Evolutionary conservation across 148 eudicot genomes (phyloP).

Genomic region (Fagopyrum tataricum): DNA sequence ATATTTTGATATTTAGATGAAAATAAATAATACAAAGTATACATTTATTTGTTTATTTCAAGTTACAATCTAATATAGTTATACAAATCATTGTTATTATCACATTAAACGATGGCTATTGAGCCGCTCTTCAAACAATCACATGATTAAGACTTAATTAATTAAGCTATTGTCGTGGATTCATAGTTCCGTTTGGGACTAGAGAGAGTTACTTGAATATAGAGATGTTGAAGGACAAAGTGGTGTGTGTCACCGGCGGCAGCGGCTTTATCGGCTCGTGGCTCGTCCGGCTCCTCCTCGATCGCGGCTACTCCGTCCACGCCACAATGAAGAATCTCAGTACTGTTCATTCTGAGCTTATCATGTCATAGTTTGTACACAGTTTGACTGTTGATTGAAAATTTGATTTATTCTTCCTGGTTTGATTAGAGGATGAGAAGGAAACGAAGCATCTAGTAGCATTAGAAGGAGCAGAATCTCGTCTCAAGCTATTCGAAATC

Average conservation of each 20-base stretch:
- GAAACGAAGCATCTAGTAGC: slow-evolving; percentile 70
- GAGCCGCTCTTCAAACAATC: no score
- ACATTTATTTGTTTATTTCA: no score
- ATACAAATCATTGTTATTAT: no score
- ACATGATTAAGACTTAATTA: no score
- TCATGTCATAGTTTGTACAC: neutral
- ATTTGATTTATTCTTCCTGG: neutral
- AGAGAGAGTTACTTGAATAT: no score
- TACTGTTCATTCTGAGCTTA: slow-evolving; percentile 12
- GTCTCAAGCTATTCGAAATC: slow-evolving; percentile 55
- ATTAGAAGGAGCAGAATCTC: slow-evolving; percentile 49
- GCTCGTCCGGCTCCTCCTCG: slow-evolving; percentile 65
- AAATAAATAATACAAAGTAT: no score
- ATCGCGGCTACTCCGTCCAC: slow-evolving; percentile 79
- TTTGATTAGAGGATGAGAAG: slow-evolving; percentile 40
- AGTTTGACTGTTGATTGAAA: neutral
- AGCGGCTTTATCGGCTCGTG: slow-evolving; percentile 90
- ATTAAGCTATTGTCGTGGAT: no score
- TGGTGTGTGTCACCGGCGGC: slow-evolving; percentile 86
- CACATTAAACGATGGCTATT: no score
- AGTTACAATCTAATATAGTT: no score
- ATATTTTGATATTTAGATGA: no score
- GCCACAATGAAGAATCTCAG: slow-evolving; percentile 77
- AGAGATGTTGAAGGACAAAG: slow-evolving; percentile 18
- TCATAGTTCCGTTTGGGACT: no score